phyloP scores from a whole-genome alignment of 345 rosid genomes.

The Reutealis trisperma region DNA sequence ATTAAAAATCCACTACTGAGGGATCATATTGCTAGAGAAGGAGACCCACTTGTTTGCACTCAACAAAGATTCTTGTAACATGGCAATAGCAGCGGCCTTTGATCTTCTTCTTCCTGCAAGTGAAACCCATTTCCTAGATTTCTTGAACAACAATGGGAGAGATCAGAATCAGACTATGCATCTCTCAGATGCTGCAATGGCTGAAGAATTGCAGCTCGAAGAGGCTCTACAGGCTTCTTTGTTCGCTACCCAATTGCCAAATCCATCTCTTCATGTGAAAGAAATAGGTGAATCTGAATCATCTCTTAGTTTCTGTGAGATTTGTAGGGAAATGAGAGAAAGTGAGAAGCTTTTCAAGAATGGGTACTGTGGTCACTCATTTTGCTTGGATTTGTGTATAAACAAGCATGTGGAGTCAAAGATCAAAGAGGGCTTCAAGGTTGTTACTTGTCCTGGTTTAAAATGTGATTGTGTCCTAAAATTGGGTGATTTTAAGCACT shows the following conservation, averaged over 20 bases:
- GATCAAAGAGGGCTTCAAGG: background rate
- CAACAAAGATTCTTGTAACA: background rate
- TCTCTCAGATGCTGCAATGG: background rate
- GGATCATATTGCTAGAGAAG: too few relatives aligned
- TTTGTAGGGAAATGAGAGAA: slow-evolving; percentile 1
- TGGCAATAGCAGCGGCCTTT: background rate
- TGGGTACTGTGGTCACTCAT: background rate
- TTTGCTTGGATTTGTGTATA: background rate
- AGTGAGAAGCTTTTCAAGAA: background rate
- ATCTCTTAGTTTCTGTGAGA: background rate
- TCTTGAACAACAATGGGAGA: background rate
- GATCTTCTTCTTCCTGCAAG: background rate
- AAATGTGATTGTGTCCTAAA: background rate
- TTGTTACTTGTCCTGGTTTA: background rate
- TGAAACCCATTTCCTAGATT: background rate
- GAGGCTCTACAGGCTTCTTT: background rate
- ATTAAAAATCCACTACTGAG: too few relatives aligned
- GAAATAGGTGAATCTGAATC: background rate
- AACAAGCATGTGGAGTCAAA: background rate
- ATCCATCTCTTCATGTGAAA: background rate
- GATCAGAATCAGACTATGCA: background rate
- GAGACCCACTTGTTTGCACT: too few relatives aligned
- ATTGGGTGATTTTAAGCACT: background rate
- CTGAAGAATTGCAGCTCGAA: slow-evolving; percentile 12
- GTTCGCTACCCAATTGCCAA: slow-evolving; percentile 1